Conservation (phyloP, 495 filamentous ascomycete species). For the Hypoxylon crocopeplum region DNA sequence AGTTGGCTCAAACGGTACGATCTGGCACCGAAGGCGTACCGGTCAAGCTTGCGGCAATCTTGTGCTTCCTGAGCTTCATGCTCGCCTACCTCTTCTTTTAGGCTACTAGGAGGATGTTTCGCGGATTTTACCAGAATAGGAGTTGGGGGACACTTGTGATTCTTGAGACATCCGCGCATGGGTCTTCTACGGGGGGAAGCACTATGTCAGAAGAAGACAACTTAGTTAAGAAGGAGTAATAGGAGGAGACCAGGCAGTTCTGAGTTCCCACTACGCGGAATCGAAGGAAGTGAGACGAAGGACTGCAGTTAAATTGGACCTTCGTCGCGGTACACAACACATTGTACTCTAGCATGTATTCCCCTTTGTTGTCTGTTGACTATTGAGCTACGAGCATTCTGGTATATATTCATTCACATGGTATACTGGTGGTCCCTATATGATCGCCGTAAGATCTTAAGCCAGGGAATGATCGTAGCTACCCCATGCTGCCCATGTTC, state of each 20-base stretch:
- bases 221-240: constrained; percentile 19
- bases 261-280: background rate
- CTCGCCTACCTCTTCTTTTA: constrained; percentile 96
- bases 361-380: constrained; percentile 29
- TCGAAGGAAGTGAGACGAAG: constrained; percentile 20
- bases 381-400: constrained; percentile 24
- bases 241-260: constrained; percentile 3
- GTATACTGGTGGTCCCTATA: background rate
- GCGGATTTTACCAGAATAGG: background rate
- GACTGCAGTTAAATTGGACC: constrained; percentile 8
- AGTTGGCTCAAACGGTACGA: constrained; percentile 61
- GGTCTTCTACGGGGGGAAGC: background rate
- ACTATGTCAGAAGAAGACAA: constrained; percentile 1
- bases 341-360: constrained; percentile 40
- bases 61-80: constrained; percentile 90
- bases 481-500: background rate
- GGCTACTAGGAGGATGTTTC: constrained; percentile 5
- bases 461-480: background rate
- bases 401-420: constrained; percentile 32
- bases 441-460: constrained; percentile 8
- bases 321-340: constrained; percentile 27
- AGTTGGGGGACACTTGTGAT: background rate
- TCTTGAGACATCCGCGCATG: too few relatives aligned
- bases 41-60: constrained; percentile 77
- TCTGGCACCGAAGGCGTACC: constrained; percentile 78